phyloP scores from a whole-genome alignment of 140 eudicot genomes.

The Bidens hawaiensis region DNA sequence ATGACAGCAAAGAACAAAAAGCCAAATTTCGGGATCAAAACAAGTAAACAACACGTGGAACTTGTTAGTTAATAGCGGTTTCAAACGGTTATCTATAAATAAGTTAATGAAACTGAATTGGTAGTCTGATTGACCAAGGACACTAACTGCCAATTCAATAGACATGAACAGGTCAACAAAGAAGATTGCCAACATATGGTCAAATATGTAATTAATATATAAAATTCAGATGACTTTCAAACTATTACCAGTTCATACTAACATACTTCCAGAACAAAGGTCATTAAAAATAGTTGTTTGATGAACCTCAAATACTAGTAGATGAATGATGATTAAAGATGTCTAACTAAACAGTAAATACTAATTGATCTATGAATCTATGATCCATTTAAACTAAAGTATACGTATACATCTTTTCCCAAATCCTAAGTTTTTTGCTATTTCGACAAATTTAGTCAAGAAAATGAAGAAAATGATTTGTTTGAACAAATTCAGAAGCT shows the following conservation, averaged over 20 bases:
- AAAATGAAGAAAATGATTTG: background rate
- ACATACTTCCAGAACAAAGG: background rate
- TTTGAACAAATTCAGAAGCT: background rate
- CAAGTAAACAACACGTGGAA: background rate
- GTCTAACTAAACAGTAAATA: background rate
- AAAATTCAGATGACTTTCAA: background rate
- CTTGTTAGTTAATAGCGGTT: background rate
- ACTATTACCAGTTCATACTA: background rate
- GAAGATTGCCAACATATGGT: constrained; percentile 12
- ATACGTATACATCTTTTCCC: background rate
- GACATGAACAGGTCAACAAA: constrained; percentile 1
- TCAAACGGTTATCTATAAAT: background rate
- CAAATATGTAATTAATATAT: constrained; percentile 4
- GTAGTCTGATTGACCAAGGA: constrained; percentile 1
- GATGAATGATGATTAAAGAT: background rate
- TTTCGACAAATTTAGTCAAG: background rate
- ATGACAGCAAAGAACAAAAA: background rate
- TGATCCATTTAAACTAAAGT: background rate
- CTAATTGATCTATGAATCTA: background rate
- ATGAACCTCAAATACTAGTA: background rate
- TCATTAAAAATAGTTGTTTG: background rate
- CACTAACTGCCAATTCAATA: constrained; percentile 6
- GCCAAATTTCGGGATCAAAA: background rate
- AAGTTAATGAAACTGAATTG: background rate
- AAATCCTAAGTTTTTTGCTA: background rate